Base-by-base conservation (phyloP, 1,284 basidiomycete genomes). In the Puccinia horiana region DNA sequence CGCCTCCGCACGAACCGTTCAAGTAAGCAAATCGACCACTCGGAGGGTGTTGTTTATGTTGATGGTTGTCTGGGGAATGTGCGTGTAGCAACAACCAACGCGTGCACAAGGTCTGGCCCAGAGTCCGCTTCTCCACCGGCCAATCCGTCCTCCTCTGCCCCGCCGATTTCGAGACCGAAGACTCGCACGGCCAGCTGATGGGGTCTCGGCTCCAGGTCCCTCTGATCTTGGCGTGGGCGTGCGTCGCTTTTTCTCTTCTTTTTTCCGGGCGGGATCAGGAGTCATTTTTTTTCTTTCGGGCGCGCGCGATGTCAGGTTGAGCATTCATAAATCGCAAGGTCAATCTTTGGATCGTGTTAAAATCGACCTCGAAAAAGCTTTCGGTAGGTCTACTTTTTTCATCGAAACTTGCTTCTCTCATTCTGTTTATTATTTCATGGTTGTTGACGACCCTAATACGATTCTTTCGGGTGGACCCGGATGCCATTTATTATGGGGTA, bases 301-400 rank as follows among this genome's bases (percentile, higher is more conserved):
- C 90, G 92, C 87, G 95, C 1, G 94, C 93, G 0, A 88, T 96
- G 47, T 94, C 95, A 94, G 94, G 0, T 93, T 94, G 92, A 94
- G 93, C 76, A 97, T 97, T 77, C 95, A 98, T 87, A 97, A 98
- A 87, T 77, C 52, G 93, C 86, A 88, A 81, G 88, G 88, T 20
- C 87, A 88, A 82, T 88, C 88, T 0, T 89, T 96, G 26, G 92
- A 94, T 80, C 90, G 93, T 32, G 93, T 96, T 78, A 94, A 92
- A 87, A 91, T 94, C 58, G 88, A 89, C 79, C 86, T 89, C 72
- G 85, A 86, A 81, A 87, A 88, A 81, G 87, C 88, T 23, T 89
- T 98, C 85, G 95, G 97, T 88, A 20, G 44, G 16, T 73, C 63
- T 29, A 52, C n/a, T 58, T 56, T 26, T 14, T 69, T 42, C 54